These are phyloP conservation scores for Cercospora sp. DNA, from an alignment of 2,329 filamentous ascomycete genomes.

Conservation along the genomic window DNA sequence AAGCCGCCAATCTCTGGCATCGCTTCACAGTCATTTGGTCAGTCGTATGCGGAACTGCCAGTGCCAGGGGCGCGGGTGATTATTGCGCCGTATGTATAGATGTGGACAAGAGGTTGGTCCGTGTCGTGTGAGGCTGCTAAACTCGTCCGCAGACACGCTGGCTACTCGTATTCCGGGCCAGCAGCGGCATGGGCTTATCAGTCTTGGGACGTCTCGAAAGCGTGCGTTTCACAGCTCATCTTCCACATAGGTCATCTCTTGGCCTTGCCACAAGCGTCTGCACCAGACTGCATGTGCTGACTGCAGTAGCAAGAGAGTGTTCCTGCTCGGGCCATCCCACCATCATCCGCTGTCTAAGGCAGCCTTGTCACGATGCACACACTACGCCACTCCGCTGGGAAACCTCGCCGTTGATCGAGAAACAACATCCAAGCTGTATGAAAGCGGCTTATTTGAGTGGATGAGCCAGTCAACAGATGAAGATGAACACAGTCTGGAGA, in stretches of 20 bases:
- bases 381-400: conserved; percentile 75
- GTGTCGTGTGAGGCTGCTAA: conserved; percentile 36
- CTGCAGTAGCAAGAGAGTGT: conserved; percentile 71
- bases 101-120: conserved; percentile 2
- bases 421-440: conserved; percentile 54
- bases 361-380: conserved; percentile 70
- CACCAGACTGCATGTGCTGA: conserved; percentile 8
- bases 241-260: background rate
- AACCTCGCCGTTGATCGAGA: conserved; percentile 64
- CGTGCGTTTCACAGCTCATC: conserved; percentile 49
- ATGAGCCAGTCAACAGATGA: conserved; percentile 71
- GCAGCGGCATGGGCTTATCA: conserved; percentile 96
- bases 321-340: conserved; percentile 90
- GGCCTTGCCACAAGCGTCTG: background rate
- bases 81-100: conserved; percentile 74
- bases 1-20: conserved; percentile 65
- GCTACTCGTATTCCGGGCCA: conserved; percentile 86
- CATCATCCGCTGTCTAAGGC: conserved; percentile 77
- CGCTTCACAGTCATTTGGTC: conserved; percentile 47
- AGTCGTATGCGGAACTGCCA: conserved; percentile 56
- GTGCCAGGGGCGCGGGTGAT: conserved; percentile 75
- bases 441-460: conserved; percentile 59
- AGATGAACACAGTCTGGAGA: conserved; percentile 89
- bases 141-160: conserved; percentile 70
- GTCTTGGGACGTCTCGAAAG: conserved; percentile 75